Percentiles rank a stretch among this genome's conserved stretches.
phyloP scores from a whole-genome alignment of 2,329 filamentous ascomycete genomes.

The Lasiodiplodia gonubiensis region DNA sequence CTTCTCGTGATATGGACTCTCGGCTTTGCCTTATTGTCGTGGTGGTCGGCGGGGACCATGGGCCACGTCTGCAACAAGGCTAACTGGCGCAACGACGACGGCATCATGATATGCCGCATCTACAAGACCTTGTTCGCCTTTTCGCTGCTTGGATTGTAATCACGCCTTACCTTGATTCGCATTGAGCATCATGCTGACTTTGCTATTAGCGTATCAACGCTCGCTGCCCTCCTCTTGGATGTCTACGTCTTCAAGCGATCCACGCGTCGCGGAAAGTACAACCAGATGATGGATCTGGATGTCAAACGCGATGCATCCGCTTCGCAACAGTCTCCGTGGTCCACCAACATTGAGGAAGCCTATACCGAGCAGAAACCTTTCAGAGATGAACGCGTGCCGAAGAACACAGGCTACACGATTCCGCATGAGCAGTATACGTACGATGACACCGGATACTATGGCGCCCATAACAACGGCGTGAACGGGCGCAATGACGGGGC shows the following conservation, averaged over 20 bases:
- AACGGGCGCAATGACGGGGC: background rate
- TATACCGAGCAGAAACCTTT: conserved; percentile 33
- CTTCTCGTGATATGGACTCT: conserved; percentile 60
- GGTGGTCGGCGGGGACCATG: conserved; percentile 61
- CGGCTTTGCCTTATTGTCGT: conserved; percentile 58
- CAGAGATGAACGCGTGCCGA: conserved; percentile 36
- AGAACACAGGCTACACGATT: conserved; percentile 47
- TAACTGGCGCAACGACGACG: conserved; percentile 61
- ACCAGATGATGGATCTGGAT: conserved; percentile 52
- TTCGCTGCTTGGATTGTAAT: conserved; percentile 54
- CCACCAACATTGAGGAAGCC: conserved; percentile 38
- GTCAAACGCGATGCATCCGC: conserved; percentile 31
- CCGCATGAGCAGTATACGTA: conserved; percentile 52
- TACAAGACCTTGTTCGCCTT: conserved; percentile 68
- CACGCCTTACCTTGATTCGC: conserved; percentile 29
- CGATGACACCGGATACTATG: conserved; percentile 46
- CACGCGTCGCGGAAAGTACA: conserved; percentile 55
- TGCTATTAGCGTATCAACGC: conserved; percentile 48
- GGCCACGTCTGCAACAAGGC: conserved; percentile 55
- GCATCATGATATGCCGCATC: conserved; percentile 61
- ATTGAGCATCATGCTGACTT: background rate
- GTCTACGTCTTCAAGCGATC: conserved; percentile 54
- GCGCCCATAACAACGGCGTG: conserved; percentile 33
- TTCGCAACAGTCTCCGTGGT: conserved; percentile 29
- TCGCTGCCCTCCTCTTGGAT: conserved; percentile 58